phyloP scores from a whole-genome alignment of 163 green algal species.

The Picocystis sp. region DNA sequence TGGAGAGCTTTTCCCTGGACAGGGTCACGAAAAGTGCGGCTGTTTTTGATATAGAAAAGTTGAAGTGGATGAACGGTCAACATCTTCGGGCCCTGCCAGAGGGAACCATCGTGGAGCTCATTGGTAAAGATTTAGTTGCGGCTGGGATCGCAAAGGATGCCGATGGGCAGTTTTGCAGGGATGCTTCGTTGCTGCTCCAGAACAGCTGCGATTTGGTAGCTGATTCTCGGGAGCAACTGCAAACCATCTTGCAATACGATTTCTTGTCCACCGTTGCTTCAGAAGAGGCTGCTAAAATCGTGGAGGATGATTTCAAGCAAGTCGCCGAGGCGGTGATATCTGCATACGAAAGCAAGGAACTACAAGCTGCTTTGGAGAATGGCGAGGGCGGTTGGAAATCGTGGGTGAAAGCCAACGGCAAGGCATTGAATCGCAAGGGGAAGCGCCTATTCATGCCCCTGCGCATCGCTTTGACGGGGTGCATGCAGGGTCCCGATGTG shows the following conservation, averaged over 20 bases:
- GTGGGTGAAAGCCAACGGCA: constrained; percentile 80
- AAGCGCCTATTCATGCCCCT: constrained; percentile 92
- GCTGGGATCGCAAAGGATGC: constrained; percentile 24
- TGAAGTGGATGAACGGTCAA: constrained; percentile 97
- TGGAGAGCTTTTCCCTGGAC: constrained; percentile 66
- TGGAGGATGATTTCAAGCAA: constrained; percentile 60
- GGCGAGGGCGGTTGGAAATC: constrained; percentile 40
- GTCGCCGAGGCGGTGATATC: constrained; percentile 47
- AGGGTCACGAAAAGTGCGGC: constrained; percentile 87
- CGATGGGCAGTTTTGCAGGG: constrained; percentile 41
- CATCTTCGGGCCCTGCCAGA: constrained; percentile 40
- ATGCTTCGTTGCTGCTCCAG: constrained; percentile 36
- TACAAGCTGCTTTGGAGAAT: constrained; percentile 46
- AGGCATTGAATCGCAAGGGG: constrained; percentile 85
- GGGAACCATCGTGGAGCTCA: constrained; percentile 21
- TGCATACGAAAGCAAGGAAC: constrained; percentile 52
- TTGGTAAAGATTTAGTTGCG: constrained; percentile 32
- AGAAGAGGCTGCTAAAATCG: constrained; percentile 24
- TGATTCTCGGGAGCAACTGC: constrained; percentile 47
- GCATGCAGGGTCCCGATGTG: constrained; percentile 21
- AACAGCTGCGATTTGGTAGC: constrained; percentile 49
- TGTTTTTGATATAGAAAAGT: constrained; percentile 96
- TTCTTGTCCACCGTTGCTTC: constrained; percentile 59
- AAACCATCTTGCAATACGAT: constrained; percentile 62
- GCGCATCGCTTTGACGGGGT: constrained; percentile 75